Evolutionary conservation across 2,329 filamentous ascomycete genomes (phyloP).

Genomic region (Colletotrichum sp.): DNA sequence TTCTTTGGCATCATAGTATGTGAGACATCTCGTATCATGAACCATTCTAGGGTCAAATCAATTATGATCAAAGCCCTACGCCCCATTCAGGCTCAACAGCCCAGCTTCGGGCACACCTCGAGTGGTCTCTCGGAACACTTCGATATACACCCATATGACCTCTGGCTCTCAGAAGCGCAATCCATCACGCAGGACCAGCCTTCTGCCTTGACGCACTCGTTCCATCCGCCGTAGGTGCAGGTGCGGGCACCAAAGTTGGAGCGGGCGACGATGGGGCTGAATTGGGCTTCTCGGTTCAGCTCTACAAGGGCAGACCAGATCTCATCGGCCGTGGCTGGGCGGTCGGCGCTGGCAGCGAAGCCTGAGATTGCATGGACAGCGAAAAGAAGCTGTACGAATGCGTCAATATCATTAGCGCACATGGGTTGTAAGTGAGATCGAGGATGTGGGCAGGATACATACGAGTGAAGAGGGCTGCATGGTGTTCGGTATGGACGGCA

Average conservation of each 20-base stretch:
- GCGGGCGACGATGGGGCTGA: not conserved
- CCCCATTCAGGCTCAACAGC: not conserved
- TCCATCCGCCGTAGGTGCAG: not conserved
- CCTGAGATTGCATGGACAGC: not conserved
- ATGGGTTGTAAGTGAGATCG: accelerated
- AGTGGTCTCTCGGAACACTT: not conserved
- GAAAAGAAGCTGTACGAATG: not conserved
- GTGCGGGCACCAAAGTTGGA: not conserved
- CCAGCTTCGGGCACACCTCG: not conserved
- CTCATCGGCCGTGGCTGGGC: not conserved
- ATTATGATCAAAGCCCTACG: accelerated
- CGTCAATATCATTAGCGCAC: not conserved
- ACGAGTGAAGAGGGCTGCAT: not conserved
- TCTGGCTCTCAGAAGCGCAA: not conserved
- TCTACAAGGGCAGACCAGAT: not conserved
- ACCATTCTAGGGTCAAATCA: accelerated
- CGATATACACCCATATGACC: not conserved
- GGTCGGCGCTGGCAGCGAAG: not conserved
- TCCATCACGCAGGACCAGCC: not conserved
- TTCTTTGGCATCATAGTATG: not conserved
- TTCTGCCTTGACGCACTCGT: not conserved
- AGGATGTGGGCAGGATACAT: not conserved
- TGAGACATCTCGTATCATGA: accelerated
- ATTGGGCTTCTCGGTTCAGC: not conserved
- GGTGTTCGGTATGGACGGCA: not conserved